Evolutionary conservation across 306 rosid genomes (phyloP).

Genomic region (Benincasa hispida): DNA sequence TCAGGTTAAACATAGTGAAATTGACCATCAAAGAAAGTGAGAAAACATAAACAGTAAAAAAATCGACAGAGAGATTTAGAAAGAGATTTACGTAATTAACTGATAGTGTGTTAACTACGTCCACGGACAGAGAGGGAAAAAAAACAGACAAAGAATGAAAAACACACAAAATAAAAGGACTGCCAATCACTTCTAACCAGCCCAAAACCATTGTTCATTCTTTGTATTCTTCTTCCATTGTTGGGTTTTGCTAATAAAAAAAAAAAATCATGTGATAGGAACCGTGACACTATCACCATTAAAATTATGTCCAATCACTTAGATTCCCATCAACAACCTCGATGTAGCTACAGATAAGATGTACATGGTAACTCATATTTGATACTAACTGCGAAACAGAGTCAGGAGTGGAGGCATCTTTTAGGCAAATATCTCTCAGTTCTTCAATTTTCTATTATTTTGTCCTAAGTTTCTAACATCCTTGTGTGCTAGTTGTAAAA

Average conservation of each 20-base stretch:
- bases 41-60: no score
- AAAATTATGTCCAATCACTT: neutral
- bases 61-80: no score
- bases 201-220: neutral
- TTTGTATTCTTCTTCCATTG: neutral
- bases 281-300: neutral
- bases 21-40: no score
- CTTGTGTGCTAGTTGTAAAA: neutral
- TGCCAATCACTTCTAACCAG: neutral
- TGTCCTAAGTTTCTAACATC: neutral
- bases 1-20: neutral
- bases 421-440: no score
- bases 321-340: neutral
- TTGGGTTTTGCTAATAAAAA: neutral
- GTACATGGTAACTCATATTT: neutral
- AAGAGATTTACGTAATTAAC: no score
- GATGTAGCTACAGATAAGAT: neutral
- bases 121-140: no score
- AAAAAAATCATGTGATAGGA: neutral
- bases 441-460: neutral
- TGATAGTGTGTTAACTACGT: no score
- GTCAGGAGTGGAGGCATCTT: no score
- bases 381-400: no score
- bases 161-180: neutral
- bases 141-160: neutral